phyloP scores from a whole-genome alignment of 192 early-diverging fungal species.

The Coemansia furcata region DNA sequence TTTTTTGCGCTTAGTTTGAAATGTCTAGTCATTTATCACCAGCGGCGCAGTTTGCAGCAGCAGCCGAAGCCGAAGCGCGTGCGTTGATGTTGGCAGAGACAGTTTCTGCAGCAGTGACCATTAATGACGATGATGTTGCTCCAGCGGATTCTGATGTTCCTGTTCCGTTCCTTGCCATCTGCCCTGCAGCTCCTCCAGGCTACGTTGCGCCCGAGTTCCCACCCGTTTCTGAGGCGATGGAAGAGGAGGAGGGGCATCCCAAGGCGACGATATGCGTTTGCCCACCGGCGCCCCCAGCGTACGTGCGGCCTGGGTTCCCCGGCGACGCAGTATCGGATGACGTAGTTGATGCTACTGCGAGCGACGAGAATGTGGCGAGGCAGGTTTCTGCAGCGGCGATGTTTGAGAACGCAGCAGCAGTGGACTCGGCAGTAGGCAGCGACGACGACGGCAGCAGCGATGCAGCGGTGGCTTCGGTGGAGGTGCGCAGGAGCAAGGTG shows the following conservation, averaged over 20 bases:
- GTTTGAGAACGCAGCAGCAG: conserved; percentile 25
- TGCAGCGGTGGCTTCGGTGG: background rate
- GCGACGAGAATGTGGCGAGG: background rate
- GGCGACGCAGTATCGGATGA: background rate
- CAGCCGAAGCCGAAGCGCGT: conserved; percentile 1
- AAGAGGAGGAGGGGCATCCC: background rate
- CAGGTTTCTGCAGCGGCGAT: conserved; percentile 1
- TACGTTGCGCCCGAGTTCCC: background rate
- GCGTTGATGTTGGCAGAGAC: background rate
- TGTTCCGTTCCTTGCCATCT: background rate
- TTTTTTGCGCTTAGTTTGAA: background rate
- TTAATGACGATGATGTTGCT: background rate
- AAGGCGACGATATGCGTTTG: background rate
- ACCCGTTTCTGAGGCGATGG: background rate
- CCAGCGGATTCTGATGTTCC: background rate
- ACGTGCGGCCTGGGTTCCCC: background rate
- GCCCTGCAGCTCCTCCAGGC: background rate
- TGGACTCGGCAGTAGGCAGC: conserved; percentile 42
- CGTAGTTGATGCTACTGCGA: background rate
- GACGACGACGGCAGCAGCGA: conserved; percentile 9
- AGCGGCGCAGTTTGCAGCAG: conserved; percentile 47
- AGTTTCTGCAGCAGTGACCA: conserved; percentile 4
- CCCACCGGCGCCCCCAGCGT: background rate
- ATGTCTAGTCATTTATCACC: conserved; percentile 42
- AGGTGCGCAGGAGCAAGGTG: background rate